Conservation (phyloP, 441 rosid genomes). For the Populus hybrid region DNA sequence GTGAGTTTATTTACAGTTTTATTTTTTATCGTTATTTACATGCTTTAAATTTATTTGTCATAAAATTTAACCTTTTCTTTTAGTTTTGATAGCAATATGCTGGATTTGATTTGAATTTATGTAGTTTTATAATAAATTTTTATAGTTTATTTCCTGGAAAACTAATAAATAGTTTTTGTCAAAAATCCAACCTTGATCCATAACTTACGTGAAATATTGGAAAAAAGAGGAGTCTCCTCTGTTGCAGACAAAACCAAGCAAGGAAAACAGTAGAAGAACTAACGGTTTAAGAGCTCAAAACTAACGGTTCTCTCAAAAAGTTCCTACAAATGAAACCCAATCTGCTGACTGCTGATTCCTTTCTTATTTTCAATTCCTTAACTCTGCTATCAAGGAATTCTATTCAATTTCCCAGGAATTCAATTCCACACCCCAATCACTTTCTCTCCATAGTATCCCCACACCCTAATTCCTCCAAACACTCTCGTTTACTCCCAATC, state of each 20-base stretch:
- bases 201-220: background rate
- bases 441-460: conserved; percentile 10
- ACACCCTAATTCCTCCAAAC: conserved; percentile 7
- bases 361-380: conserved; percentile 22
- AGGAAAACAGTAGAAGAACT: no score
- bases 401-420: conserved; percentile 19
- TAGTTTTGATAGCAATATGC: no score
- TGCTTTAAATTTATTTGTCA: no score
- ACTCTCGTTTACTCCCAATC: conserved; percentile 27
- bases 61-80: no score
- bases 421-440: conserved; percentile 14
- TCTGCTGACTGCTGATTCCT: conserved; percentile 26
- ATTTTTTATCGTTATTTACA: no score
- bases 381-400: conserved; percentile 12
- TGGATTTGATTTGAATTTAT: no score
- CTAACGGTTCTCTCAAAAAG: background rate
- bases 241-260: background rate
- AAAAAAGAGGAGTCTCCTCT: no score
- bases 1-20: no score
- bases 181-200: no score
- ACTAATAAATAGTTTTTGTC: no score
- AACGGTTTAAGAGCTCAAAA: background rate
- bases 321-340: conserved; percentile 36
- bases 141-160: no score
- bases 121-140: no score